Evolutionary conservation across 805 yeast species (phyloP), one percentile per base, ranked within the genome.

Genomic region (Monosporozyma unispora): DNA sequence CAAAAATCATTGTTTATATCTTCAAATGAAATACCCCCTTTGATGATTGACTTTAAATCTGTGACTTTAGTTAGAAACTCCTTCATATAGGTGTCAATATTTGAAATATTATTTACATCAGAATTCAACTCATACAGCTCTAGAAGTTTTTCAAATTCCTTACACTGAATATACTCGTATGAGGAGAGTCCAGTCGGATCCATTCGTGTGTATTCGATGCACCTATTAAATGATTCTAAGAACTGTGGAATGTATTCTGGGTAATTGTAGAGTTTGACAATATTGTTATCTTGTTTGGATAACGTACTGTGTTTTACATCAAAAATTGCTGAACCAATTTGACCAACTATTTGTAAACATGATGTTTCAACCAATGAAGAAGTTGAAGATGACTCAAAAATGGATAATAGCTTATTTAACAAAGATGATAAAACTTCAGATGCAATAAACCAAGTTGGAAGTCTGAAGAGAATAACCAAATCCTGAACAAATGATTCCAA

Each of bases 401-500:
- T 59, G 19, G 54, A 55, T 46, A 80, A 58, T 21, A 82, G 58
- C 5, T 73, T 66, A 38, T 68, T 72, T 57, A 75, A 65, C 2
- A 82, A 48, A 1, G 79, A 69, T 7, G 58, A 60, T 6, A 84
- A 62, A 14, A 84, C 54, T 0, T 70, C 54, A 51, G 79, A 85
- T 1, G 82, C 72, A 0, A 78, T 78, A 0, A 87, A 72, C 79
- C 83, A 87, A 48, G 79, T 82, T 0, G 88, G 86, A 8, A 63
- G 63, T 1, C 68, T 62, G 9, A 84, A 57, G 48, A 84, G 61
- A 0, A 59, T 52, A 7, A 79, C 50, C 19, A 85, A 63, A 56
- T 87, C 96, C 41, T 75, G 77, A 1, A 82, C 55, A 27, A 82
- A 67, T 18, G 74, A 56, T 31, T 82, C 88, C 37, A 84, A 56